These are phyloP conservation scores for Oxyria digyna DNA, from an alignment of 148 eudicot species.

Conservation along the genomic window DNA sequence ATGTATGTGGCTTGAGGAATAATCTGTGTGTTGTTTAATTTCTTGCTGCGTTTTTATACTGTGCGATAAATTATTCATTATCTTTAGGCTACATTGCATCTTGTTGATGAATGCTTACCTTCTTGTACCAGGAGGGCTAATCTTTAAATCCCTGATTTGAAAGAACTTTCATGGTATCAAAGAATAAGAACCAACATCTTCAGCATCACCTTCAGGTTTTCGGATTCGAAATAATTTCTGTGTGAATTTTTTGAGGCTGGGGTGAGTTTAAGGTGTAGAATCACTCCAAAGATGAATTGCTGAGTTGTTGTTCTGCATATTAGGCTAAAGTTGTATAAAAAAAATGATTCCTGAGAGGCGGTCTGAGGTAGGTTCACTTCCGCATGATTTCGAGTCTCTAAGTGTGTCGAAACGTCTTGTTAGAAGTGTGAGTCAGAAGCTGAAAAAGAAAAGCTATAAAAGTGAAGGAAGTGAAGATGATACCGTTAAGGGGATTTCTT, in stretches of 20 bases:
- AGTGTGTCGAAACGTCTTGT: slow-evolving; percentile 69
- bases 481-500: slow-evolving; percentile 36
- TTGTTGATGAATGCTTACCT: background rate
- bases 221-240: background rate
- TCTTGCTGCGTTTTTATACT: background rate
- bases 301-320: background rate
- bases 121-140: background rate
- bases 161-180: background rate
- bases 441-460: slow-evolving; percentile 42
- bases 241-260: background rate
- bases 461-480: slow-evolving; percentile 47
- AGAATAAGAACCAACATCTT: background rate
- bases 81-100: background rate
- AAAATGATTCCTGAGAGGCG: slow-evolving; percentile 41
- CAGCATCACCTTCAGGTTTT: background rate
- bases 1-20: background rate
- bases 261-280: background rate
- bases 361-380: slow-evolving; percentile 42
- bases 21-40: background rate
- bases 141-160: background rate
- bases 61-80: background rate
- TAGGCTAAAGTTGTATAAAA: background rate
- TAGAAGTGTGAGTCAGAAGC: slow-evolving; percentile 69
- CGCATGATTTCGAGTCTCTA: slow-evolving; percentile 54
- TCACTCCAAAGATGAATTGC: background rate